phyloP scores from a whole-genome alignment of 129 eudicot species.

The Lactuca sativa region DNA sequence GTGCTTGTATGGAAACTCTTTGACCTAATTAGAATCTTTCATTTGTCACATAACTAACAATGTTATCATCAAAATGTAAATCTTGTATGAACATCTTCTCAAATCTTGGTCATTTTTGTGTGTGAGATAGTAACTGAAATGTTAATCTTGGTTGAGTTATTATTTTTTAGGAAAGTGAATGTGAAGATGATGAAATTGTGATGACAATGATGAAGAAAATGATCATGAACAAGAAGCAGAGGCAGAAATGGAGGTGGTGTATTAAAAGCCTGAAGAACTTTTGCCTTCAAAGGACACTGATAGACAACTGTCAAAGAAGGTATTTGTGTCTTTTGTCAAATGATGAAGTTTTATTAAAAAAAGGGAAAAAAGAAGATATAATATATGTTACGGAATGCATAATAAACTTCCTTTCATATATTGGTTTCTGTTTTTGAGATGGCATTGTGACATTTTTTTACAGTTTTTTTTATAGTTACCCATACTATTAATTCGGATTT shows the following conservation, averaged over 20 bases:
- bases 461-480: constrained; percentile 3
- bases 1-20: not conserved
- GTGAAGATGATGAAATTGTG: constrained; percentile 77
- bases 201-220: constrained; percentile 76
- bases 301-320: constrained; percentile 86
- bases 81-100: not conserved
- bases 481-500: not conserved
- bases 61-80: not conserved
- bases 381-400: constrained; percentile 39
- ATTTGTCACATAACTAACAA: not conserved
- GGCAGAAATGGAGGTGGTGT: constrained; percentile 48
- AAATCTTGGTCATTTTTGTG: not conserved
- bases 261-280: constrained; percentile 56
- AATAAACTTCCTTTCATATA: constrained; percentile 41
- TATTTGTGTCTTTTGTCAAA: constrained; percentile 32
- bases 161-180: constrained; percentile 72
- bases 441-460: constrained; percentile 38
- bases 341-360: constrained; percentile 9
- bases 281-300: constrained; percentile 75
- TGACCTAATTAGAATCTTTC: not conserved
- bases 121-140: not conserved
- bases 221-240: constrained; percentile 68
- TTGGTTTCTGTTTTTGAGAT: constrained; percentile 32
- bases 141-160: not conserved
- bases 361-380: not conserved